Conservation (phyloP, 2,329 filamentous ascomycete species). For the Penicillium psychrosexuale region DNA sequence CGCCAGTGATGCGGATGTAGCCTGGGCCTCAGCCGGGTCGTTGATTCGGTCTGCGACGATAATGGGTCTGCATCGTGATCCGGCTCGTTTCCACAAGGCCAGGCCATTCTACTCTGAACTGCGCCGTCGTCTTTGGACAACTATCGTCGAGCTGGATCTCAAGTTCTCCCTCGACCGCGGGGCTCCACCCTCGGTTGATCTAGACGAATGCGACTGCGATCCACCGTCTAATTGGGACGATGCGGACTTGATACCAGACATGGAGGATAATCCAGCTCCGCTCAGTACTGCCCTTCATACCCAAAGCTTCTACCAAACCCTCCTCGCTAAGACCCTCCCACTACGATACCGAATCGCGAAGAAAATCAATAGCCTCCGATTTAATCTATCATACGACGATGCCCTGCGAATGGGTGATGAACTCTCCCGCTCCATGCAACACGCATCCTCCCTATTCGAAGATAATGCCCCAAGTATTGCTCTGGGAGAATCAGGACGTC, state of each 20-base stretch:
- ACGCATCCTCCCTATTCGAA: slow-evolving; percentile 24
- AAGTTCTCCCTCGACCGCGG: slow-evolving; percentile 38
- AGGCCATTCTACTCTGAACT: slow-evolving; percentile 43
- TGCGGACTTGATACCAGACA: slow-evolving; percentile 28
- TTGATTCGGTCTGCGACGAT: slow-evolving; percentile 42
- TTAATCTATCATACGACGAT: slow-evolving; percentile 34
- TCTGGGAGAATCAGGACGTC: slow-evolving; percentile 8
- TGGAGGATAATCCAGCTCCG: slow-evolving; percentile 25
- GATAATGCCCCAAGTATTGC: slow-evolving; percentile 12
- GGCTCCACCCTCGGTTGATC: slow-evolving; percentile 32
- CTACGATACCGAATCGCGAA: slow-evolving; percentile 32
- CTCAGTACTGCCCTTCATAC: slow-evolving; percentile 19
- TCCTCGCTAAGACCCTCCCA: slow-evolving; percentile 29
- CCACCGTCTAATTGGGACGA: slow-evolving; percentile 41
- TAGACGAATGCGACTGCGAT: slow-evolving; percentile 38
- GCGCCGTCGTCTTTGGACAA: slow-evolving; percentile 47
- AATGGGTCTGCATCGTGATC: slow-evolving; percentile 44
- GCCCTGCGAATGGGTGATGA: slow-evolving; percentile 32
- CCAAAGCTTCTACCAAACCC: slow-evolving; percentile 28
- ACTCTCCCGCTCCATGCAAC: slow-evolving; percentile 24
- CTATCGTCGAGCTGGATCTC: slow-evolving; percentile 43
- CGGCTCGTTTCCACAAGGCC: slow-evolving; percentile 33
- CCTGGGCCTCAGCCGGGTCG: slow-evolving; percentile 39
- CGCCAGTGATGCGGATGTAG: slow-evolving; percentile 32
- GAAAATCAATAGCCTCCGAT: slow-evolving; percentile 31